These are phyloP conservation scores for Tolypocladium sp. DNA, from an alignment of 2,329 filamentous ascomycete genomes.

Conservation along the genomic window DNA sequence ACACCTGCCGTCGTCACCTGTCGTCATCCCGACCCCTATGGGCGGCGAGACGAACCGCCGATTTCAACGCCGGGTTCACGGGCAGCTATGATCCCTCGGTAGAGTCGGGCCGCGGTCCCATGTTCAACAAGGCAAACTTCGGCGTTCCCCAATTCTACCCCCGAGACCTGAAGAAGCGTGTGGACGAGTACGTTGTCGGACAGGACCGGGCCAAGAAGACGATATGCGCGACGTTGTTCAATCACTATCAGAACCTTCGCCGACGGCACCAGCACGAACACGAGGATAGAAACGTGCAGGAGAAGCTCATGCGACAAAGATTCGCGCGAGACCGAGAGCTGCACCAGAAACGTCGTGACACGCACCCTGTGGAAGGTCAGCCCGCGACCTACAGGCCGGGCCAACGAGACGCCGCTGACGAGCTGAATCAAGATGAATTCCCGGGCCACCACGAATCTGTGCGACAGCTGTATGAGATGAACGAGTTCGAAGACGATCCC, in stretches of 20 bases:
- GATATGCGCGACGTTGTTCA: constrained; percentile 87
- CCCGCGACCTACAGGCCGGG: constrained; percentile 3
- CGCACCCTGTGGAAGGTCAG: constrained; percentile 73
- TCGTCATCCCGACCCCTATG: constrained; percentile 13
- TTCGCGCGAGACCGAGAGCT: constrained; percentile 58
- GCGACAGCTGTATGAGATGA: constrained; percentile 28
- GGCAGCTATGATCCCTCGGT: constrained; percentile 47
- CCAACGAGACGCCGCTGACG: constrained; percentile 13
- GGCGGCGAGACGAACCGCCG: constrained; percentile 30
- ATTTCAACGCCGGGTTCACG: constrained; percentile 50
- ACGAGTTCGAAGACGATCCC: constrained; percentile 18
- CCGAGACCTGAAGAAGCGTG: constrained; percentile 70
- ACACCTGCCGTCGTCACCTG: constrained; percentile 10
- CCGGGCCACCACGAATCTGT: constrained; percentile 41
- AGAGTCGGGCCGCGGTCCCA: constrained; percentile 46
- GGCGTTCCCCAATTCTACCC: constrained; percentile 57
- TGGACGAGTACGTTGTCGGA: constrained; percentile 94
- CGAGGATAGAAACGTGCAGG: constrained; percentile 42
- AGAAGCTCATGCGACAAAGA: constrained; percentile 62
- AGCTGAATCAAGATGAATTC: constrained; percentile 40
- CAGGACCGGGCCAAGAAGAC: constrained; percentile 93
- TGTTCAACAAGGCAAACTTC: constrained; percentile 48
- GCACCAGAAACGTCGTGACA: constrained; percentile 44
- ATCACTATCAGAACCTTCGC: constrained; percentile 86
- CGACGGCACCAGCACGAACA: constrained; percentile 72